phyloP scores from a whole-genome alignment of 768 basidiomycete genomes.

The Daedaleopsis nitida region DNA sequence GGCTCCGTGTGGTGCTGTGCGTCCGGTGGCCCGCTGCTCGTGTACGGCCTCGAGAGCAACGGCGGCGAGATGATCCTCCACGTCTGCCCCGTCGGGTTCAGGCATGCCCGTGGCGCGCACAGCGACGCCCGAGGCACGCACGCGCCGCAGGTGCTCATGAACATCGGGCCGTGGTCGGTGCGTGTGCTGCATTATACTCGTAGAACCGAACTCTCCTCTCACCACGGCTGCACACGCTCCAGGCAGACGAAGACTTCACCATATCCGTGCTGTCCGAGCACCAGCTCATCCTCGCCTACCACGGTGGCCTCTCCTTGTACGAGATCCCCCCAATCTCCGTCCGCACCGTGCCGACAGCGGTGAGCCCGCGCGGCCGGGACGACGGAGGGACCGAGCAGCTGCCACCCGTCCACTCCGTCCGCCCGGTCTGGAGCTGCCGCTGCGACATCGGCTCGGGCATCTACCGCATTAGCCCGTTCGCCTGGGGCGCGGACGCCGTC shows the following conservation, averaged over 20 bases:
- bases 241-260: conserved; percentile 20
- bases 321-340: conserved; percentile 5
- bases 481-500: conserved; percentile 8
- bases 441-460: conserved; percentile 21
- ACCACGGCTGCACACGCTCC: background rate
- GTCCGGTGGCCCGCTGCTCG: conserved; percentile 12
- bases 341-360: background rate
- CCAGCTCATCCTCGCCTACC: conserved; percentile 17
- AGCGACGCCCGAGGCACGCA: background rate
- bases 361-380: background rate
- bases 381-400: background rate
- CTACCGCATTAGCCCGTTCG: conserved; percentile 17
- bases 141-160: conserved; percentile 8
- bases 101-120: background rate
- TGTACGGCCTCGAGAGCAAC: conserved; percentile 17
- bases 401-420: background rate
- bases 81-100: conserved; percentile 8
- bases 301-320: conserved; percentile 17
- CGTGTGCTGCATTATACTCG: background rate
- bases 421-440: conserved; percentile 14
- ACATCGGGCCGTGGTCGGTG: conserved; percentile 21
- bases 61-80: conserved; percentile 18
- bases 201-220: background rate
- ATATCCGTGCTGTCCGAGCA: conserved; percentile 16
- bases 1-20: conserved; percentile 20